Base-by-base conservation (phyloP, 2,329 filamentous ascomycete species). In the Cladosporium sp. region DNA sequence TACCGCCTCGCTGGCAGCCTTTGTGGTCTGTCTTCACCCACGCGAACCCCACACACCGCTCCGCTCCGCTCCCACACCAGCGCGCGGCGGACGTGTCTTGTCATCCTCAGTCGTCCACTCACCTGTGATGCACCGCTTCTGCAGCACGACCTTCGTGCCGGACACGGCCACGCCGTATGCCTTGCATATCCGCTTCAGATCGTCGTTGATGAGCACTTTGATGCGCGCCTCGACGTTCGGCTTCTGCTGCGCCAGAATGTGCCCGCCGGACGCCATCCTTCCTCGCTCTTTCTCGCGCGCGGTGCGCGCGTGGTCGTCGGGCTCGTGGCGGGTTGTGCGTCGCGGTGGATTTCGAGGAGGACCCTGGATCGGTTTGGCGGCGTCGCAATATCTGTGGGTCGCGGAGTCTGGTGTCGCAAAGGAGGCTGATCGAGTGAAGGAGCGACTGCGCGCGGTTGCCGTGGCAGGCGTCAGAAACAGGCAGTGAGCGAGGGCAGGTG, bases 101-200 rank as follows among this genome's bases (percentile, higher is more conserved):
- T 28, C 32, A 7, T 28, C 22, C 4, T 28, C 22, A 28, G 38
- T 9, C 32, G n/a, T 18, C 1, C 32, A 58, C 65, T 64, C 59
- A 97, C 93, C 81, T 54, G 81, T 76, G 58, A 86, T 81, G 56
- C 96, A 87, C 63, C 92, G 85, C 54, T 75, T 74, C 71, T 95
- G 90, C 55, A 97, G 75, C 40, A 87, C 81, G 33, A 83, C 82
- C 76, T 98, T 98, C 63, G 93, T 85, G 16, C 93, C 93, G 28
- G 85, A 87, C 56, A 88, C 86, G 59, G 82, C 80, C 34, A 95
- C 75, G 43, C 83, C 80, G 72, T 95, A 88, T 56, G 80, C 75
- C 58, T 82, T 80, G 65, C 92, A 87, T 59, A 97, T 85, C 49
- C 78, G 78, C 62, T 89, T 87, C 45, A 96, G 79, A 62, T 91